These are phyloP conservation scores for Lichtheimia hyalospora DNA, from an alignment of 371 early-diverging fungal genomes.

Conservation along the genomic window DNA sequence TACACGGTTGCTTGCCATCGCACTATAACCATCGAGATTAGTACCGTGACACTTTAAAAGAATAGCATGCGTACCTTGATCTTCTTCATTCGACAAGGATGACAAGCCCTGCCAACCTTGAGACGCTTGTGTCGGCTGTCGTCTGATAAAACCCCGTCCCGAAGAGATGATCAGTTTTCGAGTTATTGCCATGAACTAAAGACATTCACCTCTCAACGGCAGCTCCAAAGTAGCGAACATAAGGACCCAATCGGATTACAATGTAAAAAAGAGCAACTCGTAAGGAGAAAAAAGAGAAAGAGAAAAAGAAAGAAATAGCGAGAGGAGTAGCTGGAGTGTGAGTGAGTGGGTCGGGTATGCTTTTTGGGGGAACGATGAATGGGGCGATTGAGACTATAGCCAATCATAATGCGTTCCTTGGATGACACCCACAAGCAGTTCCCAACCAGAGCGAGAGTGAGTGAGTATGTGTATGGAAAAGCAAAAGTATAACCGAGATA, in stretches of 20 bases:
- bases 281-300: too few relatives aligned
- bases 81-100: slow-evolving; percentile 53
- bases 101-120: slow-evolving; percentile 49
- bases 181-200: not conserved
- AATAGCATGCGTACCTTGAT: slow-evolving; percentile 35
- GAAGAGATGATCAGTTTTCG: not conserved
- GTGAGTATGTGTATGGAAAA: too few relatives aligned
- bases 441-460: too few relatives aligned
- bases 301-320: too few relatives aligned
- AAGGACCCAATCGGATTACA: not conserved
- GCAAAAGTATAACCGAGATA: too few relatives aligned
- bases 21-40: slow-evolving; percentile 24
- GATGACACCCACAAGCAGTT: too few relatives aligned
- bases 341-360: too few relatives aligned
- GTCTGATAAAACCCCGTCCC: slow-evolving; percentile 19
- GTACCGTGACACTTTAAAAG: not conserved
- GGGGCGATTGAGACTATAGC: too few relatives aligned
- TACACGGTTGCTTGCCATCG: slow-evolving; percentile 54
- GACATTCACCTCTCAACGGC: slow-evolving; percentile 36
- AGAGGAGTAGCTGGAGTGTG: too few relatives aligned
- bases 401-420: too few relatives aligned
- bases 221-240: slow-evolving; percentile 52
- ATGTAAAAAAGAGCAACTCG: too few relatives aligned
- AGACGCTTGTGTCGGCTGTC: slow-evolving; percentile 49
- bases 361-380: too few relatives aligned